These are phyloP conservation scores for Tolypocladium album DNA, from an alignment of 2,329 filamentous ascomycete species.

Conservation along the genomic window DNA sequence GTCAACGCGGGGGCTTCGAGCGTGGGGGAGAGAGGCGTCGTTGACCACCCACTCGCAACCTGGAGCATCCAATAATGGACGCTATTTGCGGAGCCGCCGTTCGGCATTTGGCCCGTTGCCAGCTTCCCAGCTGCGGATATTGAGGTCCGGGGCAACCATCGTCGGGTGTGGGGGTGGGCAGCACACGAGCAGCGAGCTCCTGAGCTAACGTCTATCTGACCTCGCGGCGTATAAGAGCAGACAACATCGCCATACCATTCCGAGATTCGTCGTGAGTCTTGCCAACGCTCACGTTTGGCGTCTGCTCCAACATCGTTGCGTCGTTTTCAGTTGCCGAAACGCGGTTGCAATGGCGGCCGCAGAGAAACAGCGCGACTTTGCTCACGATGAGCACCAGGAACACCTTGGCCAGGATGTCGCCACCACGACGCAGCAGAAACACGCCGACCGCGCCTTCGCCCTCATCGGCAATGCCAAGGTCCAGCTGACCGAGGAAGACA, in stretches of 20 bases:
- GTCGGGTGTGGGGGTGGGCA: neutral
- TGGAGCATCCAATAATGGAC: neutral
- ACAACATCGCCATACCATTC: neutral
- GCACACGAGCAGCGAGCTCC: neutral
- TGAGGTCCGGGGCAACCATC: neutral
- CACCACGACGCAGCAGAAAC: neutral
- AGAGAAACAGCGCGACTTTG: constrained; percentile 2
- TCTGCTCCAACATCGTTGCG: neutral
- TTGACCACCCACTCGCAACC: neutral
- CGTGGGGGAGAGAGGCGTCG: neutral
- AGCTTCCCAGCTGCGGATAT: neutral
- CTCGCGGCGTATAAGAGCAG: neutral
- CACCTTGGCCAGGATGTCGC: neutral
- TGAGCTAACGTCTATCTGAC: neutral
- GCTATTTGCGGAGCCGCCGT: neutral
- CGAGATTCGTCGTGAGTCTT: neutral
- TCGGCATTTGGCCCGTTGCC: neutral
- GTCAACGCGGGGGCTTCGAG: neutral
- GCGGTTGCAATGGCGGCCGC: neutral
- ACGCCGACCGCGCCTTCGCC: constrained; percentile 1
- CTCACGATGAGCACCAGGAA: constrained; percentile 5
- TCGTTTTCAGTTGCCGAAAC: neutral
- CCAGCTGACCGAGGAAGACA: constrained; percentile 10
- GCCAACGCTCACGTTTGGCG: neutral
- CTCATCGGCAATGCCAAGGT: constrained; percentile 2